Evolutionary conservation across 2,329 filamentous ascomycete genomes (phyloP).

Genomic region (Pleomassaria siparia): DNA sequence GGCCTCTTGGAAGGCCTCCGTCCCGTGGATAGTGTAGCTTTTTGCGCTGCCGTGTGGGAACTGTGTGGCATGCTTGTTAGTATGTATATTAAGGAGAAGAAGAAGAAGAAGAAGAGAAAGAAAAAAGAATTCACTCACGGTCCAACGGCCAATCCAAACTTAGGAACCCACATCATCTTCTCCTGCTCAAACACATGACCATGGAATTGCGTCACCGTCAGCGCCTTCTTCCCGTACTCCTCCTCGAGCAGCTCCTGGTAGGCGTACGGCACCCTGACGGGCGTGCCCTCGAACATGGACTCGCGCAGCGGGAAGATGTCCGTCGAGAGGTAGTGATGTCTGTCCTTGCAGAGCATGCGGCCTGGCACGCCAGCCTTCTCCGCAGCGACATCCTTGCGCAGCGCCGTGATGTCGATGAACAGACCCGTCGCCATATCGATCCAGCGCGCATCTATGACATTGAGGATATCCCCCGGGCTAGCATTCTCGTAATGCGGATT

Average conservation of each 20-base stretch:
- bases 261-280: conserved; percentile 58
- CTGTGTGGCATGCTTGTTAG: no score
- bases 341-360: conserved; percentile 59
- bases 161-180: conserved; percentile 27
- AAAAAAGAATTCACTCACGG: background rate
- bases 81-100: no score
- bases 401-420: conserved; percentile 63
- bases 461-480: conserved; percentile 49
- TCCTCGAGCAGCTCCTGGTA: conserved; percentile 57
- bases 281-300: conserved; percentile 55
- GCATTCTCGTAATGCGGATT: conserved; percentile 58
- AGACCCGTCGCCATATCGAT: conserved; percentile 61
- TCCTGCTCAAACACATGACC: conserved; percentile 45
- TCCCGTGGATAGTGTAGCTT: no score
- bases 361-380: conserved; percentile 43
- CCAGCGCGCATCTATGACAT: conserved; percentile 63
- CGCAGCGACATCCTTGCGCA: conserved; percentile 50
- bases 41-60: no score
- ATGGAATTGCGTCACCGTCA: conserved; percentile 51
- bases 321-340: conserved; percentile 54
- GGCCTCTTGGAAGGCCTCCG: no score
- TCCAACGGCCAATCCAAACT: background rate
- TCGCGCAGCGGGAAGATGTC: conserved; percentile 61
- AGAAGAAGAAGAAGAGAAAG: no score
- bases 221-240: conserved; percentile 55